phyloP scores from a whole-genome alignment of 371 early-diverging fungal species.

The Batrachochytrium dendrobatidis region DNA sequence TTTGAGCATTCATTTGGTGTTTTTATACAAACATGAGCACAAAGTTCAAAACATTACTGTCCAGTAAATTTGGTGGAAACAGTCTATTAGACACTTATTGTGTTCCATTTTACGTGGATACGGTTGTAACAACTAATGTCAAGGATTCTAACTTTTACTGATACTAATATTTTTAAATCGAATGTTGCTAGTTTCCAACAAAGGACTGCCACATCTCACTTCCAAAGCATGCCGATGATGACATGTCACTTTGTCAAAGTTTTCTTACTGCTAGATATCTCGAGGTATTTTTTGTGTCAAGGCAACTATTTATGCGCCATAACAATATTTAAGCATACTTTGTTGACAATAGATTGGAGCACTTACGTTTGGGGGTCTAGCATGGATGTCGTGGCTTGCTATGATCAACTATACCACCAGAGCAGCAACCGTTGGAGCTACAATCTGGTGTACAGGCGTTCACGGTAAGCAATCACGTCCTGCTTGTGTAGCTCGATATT shows the following conservation, averaged over 20 bases:
- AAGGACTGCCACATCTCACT: slow-evolving; percentile 8
- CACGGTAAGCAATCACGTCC: slow-evolving; percentile 4
- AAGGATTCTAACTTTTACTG: too few relatives aligned
- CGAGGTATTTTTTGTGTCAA: slow-evolving; percentile 5
- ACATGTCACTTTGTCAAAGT: slow-evolving; percentile 15
- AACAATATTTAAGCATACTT: too few relatives aligned
- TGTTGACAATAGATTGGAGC: slow-evolving; percentile 8
- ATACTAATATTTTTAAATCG: too few relatives aligned
- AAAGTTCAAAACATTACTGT: too few relatives aligned
- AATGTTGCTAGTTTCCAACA: slow-evolving; percentile 9
- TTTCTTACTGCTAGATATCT: slow-evolving; percentile 13
- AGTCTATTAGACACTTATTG: too few relatives aligned
- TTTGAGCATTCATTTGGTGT: too few relatives aligned
- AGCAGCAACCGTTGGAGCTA: neutral
- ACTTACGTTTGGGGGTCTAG: slow-evolving; percentile 7
- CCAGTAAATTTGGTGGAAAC: too few relatives aligned
- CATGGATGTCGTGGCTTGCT: slow-evolving; percentile 9
- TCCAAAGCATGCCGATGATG: neutral
- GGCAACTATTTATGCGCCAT: neutral
- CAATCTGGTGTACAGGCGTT: slow-evolving; percentile 10
- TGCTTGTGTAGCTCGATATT: neutral
- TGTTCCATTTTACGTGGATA: too few relatives aligned
- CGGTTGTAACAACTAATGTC: too few relatives aligned
- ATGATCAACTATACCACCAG: neutral
- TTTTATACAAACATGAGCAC: too few relatives aligned